Evolutionary conservation across 306 rosid species (phyloP), one percentile per base, ranked within the genome.

Genomic region (Casuarina glauca): DNA sequence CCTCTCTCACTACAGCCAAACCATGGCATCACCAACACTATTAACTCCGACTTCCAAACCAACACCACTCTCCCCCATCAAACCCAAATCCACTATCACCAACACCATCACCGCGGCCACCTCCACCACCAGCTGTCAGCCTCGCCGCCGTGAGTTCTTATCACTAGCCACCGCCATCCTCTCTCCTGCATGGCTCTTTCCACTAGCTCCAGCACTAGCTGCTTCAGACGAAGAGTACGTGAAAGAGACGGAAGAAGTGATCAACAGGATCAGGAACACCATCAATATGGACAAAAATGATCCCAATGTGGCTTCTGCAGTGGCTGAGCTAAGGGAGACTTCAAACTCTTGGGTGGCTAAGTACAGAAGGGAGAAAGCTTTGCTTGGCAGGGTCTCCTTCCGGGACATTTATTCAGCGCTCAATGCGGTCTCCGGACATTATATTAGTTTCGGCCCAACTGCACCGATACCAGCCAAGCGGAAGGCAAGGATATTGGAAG

Each of bases 261-360:
- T 96, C 13, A 81, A 5, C 83, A 96, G 90, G 89, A 93, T 96
- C 42, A 84, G 91, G 55, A 75, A 67, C 60, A 91, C 98, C 11
- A 93, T 96, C 8, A 80, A 55, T 44, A 69, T 93, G 92, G 99
- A 96, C 74, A 87, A 76, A 75, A 91, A 58, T 35, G 98, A 93
- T 70, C 99, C 98, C 1, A 87, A 85, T 41, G 97, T 90, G 50
- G 97, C 97, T 0, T 16, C 52, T 2, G 97, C 98, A 0, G 98
- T 96, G 73, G 88, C 99, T 39, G 96, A 91, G 3, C 82, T 96
- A 1, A 84, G 98, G 78, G 98, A 93, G 36, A 80, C 79, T 1
- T 96, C 99, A 0, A 96, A 96, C 52, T 79, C 85, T 0, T 96
- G 99, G 99, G 99, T 96, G 74, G 99, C 99, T 0, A 96, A 96